These are phyloP conservation scores for Ocimum tenuiflorum DNA, from an alignment of 257 asterid species.

Conservation along the genomic window DNA sequence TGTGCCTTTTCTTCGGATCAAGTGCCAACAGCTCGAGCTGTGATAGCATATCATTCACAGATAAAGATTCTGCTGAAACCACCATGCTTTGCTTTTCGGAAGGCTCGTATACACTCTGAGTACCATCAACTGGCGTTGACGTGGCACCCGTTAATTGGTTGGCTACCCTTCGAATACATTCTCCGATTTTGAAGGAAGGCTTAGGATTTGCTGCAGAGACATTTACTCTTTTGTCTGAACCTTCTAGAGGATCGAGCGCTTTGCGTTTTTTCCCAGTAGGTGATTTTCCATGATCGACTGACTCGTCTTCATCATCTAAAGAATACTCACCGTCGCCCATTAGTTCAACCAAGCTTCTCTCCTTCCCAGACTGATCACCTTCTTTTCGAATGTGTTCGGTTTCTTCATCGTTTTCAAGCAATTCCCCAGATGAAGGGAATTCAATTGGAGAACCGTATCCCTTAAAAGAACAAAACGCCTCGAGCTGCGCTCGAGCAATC, in stretches of 20 bases:
- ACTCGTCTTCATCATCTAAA: conserved; percentile 48
- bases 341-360: conserved; percentile 59
- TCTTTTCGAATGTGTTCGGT: conserved; percentile 35
- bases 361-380: conserved; percentile 42
- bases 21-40: conserved; percentile 60
- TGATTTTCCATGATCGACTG: conserved; percentile 22
- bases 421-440: conserved; percentile 40
- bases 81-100: conserved; percentile 29
- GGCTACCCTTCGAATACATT: conserved; percentile 87
- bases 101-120: conserved; percentile 27
- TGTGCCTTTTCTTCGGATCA: conserved; percentile 44
- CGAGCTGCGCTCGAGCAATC: conserved; percentile 63
- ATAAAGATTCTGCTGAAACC: conserved; percentile 40
- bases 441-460: conserved; percentile 46
- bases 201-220: conserved; percentile 58
- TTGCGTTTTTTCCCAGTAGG: conserved; percentile 52
- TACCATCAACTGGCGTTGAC: conserved; percentile 30
- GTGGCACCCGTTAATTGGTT: conserved; percentile 56
- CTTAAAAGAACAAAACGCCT: conserved; percentile 58
- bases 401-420: conserved; percentile 38
- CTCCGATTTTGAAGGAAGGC: conserved; percentile 87
- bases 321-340: conserved; percentile 41
- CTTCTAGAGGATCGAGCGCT: conserved; percentile 46
- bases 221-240: conserved; percentile 39
- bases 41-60: conserved; percentile 50